Conservation (phyloP, 805 yeast species). For the Kluyveromyces dobzhanskii region DNA sequence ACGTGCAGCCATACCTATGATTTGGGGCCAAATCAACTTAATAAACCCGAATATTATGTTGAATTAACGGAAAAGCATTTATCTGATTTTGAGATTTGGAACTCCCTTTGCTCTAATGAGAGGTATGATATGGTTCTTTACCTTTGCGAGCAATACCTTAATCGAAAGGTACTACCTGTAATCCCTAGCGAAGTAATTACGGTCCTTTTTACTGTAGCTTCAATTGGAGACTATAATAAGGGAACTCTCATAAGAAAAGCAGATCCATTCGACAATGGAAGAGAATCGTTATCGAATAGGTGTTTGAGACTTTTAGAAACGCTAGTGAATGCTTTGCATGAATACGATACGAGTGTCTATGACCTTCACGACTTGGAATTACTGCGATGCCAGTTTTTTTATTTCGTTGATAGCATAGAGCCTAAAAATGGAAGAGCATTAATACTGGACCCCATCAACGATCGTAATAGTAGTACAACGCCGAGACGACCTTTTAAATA, state of each 20-base stretch:
- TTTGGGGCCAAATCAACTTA: not conserved
- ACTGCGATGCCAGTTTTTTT: conserved; percentile 26
- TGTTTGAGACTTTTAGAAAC: conserved; percentile 25
- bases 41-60: conserved; percentile 19
- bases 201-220: conserved; percentile 31
- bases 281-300: conserved; percentile 27
- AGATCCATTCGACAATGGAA: conserved; percentile 22
- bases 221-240: conserved; percentile 26
- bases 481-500: no score
- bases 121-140: conserved; percentile 32
- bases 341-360: conserved; percentile 11
- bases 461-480: not conserved
- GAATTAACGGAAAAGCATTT: conserved; percentile 16
- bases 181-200: conserved; percentile 31
- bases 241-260: conserved; percentile 17
- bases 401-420: conserved; percentile 15
- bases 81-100: conserved; percentile 20
- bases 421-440: conserved; percentile 5
- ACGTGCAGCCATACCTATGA: not conserved
- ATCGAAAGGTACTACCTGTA: conserved; percentile 9
- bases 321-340: conserved; percentile 14
- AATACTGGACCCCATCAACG: not conserved
- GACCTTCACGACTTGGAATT: conserved; percentile 15
- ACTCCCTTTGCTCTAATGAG: conserved; percentile 24
- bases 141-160: conserved; percentile 26